These are phyloP conservation scores for Vitellaria paradoxa DNA, from an alignment of 179 eudicot genomes.

Conservation along the genomic window DNA sequence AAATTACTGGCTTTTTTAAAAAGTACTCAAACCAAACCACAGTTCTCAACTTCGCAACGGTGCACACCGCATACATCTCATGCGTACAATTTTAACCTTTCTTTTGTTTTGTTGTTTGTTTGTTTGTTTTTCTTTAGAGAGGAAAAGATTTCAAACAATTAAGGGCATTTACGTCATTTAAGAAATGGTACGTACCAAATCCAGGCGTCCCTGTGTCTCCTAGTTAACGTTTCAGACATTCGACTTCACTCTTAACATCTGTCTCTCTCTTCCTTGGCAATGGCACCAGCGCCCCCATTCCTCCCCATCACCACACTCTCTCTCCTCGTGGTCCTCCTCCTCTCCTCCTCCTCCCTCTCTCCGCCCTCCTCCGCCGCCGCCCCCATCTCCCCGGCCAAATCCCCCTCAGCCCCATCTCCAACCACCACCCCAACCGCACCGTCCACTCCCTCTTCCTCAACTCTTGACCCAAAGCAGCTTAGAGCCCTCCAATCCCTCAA, in stretches of 20 bases:
- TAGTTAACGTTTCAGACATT: neutral
- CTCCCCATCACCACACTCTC: slow-evolving; percentile 9
- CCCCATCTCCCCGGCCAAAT: slow-evolving; percentile 13
- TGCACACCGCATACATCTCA: too few relatives aligned
- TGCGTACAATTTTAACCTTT: too few relatives aligned
- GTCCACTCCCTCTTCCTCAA: slow-evolving; percentile 26
- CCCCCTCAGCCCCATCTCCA: neutral
- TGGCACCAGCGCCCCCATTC: slow-evolving; percentile 19
- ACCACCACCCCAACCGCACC: slow-evolving; percentile 7
- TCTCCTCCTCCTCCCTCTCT: slow-evolving; percentile 10
- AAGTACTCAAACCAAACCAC: too few relatives aligned
- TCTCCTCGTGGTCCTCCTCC: slow-evolving; percentile 10
- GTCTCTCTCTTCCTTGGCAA: neutral
- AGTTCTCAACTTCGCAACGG: too few relatives aligned
- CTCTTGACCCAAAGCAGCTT: slow-evolving; percentile 76
- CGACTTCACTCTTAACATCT: neutral
- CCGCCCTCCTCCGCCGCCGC: slow-evolving; percentile 6
- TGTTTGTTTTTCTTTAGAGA: too few relatives aligned
- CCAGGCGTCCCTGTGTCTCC: too few relatives aligned
- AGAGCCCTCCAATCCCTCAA: slow-evolving; percentile 68
- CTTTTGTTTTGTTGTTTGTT: too few relatives aligned
- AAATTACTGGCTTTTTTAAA: too few relatives aligned
- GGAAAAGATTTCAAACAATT: too few relatives aligned
- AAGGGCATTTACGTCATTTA: too few relatives aligned
- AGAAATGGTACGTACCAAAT: too few relatives aligned